phyloP scores from a whole-genome alignment of 257 asterid genomes.

The Anisodus tanguticus region DNA sequence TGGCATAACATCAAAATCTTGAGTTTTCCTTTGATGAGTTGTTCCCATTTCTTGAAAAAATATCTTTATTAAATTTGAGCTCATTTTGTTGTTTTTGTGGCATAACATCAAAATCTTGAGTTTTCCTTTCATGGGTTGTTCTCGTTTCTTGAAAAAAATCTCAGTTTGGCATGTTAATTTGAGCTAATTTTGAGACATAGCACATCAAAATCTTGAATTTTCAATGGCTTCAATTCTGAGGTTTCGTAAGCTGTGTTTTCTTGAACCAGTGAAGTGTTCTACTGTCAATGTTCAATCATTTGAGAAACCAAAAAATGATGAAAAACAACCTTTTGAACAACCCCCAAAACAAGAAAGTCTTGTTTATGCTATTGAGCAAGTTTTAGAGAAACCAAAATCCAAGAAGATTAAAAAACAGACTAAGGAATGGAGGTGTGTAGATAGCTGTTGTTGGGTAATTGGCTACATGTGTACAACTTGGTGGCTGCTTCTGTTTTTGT shows the following conservation, averaged over 20 bases:
- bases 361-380: conserved; percentile 18
- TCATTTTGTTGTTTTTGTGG: too few relatives aligned
- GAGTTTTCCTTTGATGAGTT: conserved; percentile 10
- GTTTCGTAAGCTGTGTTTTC: conserved; percentile 66
- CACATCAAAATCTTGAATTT: background rate
- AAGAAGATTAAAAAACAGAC: conserved; percentile 36
- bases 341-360: background rate
- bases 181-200: background rate
- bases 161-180: too few relatives aligned
- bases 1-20: background rate
- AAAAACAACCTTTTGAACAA: conserved; percentile 25
- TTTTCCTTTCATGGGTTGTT: background rate
- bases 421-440: conserved; percentile 69
- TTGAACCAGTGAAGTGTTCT: conserved; percentile 53
- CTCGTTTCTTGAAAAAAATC: conserved; percentile 1
- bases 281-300: conserved; percentile 1
- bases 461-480: conserved; percentile 79
- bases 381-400: conserved; percentile 22
- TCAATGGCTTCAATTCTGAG: conserved; percentile 58
- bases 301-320: conserved; percentile 30
- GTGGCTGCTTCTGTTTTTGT: conserved; percentile 68
- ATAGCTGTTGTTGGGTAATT: conserved; percentile 65
- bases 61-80: background rate
- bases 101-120: too few relatives aligned
- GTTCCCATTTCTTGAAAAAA: background rate